Evolutionary conservation across 169 alveolate species (phyloP).

Genomic region (Sarcocystis neurona): DNA sequence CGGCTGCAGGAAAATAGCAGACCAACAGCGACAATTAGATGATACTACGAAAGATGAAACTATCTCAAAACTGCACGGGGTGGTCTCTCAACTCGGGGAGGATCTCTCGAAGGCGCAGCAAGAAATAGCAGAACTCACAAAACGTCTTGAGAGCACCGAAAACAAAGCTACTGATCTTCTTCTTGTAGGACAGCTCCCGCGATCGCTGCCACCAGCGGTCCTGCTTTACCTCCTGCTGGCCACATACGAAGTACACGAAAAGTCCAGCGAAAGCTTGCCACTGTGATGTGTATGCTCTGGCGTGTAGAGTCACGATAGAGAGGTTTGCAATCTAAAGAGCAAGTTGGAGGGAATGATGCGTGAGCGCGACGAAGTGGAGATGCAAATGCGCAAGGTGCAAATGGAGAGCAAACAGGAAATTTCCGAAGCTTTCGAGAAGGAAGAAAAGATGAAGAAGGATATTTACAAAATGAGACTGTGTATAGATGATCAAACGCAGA

Average conservation of each 20-base stretch:
- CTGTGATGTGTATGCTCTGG: too few relatives aligned
- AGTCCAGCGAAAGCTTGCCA: too few relatives aligned
- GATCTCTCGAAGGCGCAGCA: background rate
- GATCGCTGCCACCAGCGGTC: too few relatives aligned
- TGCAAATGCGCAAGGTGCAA: background rate
- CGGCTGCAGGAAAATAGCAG: conserved; percentile 3
- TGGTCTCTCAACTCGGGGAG: background rate
- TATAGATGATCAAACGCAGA: background rate
- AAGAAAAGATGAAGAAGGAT: background rate
- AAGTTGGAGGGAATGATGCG: background rate
- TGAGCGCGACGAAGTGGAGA: background rate
- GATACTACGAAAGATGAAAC: conserved; percentile 37
- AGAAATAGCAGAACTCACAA: background rate
- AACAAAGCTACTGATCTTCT: too few relatives aligned
- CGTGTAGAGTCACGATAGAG: conserved; percentile 1
- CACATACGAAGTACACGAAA: too few relatives aligned
- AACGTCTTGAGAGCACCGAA: background rate
- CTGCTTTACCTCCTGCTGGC: too few relatives aligned
- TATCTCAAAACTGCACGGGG: background rate
- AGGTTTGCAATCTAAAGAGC: background rate
- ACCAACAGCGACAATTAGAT: background rate
- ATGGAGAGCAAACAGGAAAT: background rate
- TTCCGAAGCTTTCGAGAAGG: conserved; percentile 29
- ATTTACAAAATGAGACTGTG: background rate
- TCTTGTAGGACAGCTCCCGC: too few relatives aligned